Evolutionary conservation across 2,329 filamentous ascomycete genomes (phyloP).

Genomic region (Claviceps citrina): DNA sequence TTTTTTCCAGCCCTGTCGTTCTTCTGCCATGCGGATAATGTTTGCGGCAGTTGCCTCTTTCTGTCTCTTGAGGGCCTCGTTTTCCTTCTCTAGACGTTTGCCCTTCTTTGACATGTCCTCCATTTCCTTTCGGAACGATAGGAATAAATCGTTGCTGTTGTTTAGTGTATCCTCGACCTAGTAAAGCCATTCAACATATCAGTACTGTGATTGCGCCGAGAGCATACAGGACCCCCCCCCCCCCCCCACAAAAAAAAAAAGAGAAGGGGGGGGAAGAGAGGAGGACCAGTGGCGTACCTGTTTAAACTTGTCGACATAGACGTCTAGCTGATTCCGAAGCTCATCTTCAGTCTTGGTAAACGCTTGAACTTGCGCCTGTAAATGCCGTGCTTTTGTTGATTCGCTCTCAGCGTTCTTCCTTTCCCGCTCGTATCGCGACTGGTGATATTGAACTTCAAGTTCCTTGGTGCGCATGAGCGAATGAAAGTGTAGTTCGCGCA

Average conservation of each 20-base stretch:
- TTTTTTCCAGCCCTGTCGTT: conserved; percentile 69
- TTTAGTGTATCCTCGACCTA: conserved; percentile 97
- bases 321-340: conserved; percentile 84
- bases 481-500: conserved; percentile 87
- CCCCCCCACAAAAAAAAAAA: background rate
- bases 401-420: conserved; percentile 79
- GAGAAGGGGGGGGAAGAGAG: background rate
- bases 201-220: background rate
- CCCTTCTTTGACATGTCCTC: conserved; percentile 99
- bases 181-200: background rate
- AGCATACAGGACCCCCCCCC: background rate
- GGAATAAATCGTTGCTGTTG: conserved; percentile 92
- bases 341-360: conserved; percentile 95
- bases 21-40: conserved; percentile 93
- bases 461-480: conserved; percentile 87
- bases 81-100: conserved; percentile 91
- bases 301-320: conserved; percentile 99
- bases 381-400: conserved; percentile 59
- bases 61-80: conserved; percentile 77
- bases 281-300: conserved; percentile 50
- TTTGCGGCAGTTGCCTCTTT: conserved; percentile 88
- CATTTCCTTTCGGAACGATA: conserved; percentile 97
- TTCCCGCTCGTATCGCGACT: conserved; percentile 77
- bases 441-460: conserved; percentile 82
- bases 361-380: conserved; percentile 83